A percentile compares a stretch with the other conserved stretches of the same genome.
Evolutionary conservation across 371 early-diverging fungal genomes (phyloP).

Genomic region (Actinomortierella wolfii): DNA sequence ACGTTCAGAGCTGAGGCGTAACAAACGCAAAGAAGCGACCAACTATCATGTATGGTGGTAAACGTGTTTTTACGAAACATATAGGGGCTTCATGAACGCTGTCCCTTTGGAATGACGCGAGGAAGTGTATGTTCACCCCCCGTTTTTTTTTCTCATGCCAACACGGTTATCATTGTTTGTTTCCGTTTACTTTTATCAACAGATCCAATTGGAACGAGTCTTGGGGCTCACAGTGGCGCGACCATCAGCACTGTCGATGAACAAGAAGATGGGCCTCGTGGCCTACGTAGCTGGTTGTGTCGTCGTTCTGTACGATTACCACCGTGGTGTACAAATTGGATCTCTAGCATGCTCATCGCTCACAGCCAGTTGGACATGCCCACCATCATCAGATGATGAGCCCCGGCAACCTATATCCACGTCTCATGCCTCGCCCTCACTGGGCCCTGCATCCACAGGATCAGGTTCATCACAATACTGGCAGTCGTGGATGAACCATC

Average conservation of each 20-base stretch:
- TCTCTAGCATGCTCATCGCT: slow-evolving; percentile 51
- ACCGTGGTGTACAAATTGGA: slow-evolving; percentile 68
- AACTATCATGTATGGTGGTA: no score
- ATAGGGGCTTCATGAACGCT: no score
- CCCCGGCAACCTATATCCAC: neutral
- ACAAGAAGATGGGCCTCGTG: slow-evolving; percentile 59
- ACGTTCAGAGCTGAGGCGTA: no score
- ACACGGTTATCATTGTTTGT: no score
- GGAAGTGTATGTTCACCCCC: no score
- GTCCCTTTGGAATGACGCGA: no score
- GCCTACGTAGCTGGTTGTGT: slow-evolving; percentile 81
- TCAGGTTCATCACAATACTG: slow-evolving; percentile 2
- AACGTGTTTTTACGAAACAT: no score
- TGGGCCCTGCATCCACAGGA: slow-evolving; percentile 22
- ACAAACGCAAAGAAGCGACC: no score
- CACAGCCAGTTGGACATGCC: slow-evolving; percentile 6
- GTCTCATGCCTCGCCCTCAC: neutral
- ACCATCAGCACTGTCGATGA: slow-evolving; percentile 61
- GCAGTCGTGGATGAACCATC: slow-evolving; percentile 26
- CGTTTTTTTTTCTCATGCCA: no score
- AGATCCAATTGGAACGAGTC: slow-evolving; percentile 69
- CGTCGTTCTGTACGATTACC: slow-evolving; percentile 74
- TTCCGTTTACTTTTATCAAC: no score
- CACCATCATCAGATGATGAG: neutral
- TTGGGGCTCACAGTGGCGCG: slow-evolving; percentile 65